Evolutionary conservation across 1,139 yeast species (phyloP).

Genomic region (Pneumocystis canis): DNA sequence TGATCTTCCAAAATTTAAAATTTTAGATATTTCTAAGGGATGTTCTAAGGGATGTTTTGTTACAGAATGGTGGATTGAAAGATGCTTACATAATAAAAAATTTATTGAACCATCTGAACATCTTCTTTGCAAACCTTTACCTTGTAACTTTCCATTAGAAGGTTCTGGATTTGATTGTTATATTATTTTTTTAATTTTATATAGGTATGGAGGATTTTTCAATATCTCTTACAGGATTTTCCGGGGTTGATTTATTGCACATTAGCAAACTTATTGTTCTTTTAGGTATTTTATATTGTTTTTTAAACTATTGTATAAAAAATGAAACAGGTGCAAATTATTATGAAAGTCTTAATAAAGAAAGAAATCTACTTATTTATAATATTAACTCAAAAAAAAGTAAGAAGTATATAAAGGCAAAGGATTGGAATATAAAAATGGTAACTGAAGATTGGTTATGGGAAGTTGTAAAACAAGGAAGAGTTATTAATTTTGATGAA

Average conservation of each 20-base stretch:
- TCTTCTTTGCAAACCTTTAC: not conserved
- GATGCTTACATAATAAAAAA: not conserved
- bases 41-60: not conserved
- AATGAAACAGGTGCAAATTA: not conserved
- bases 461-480: constrained; percentile 1
- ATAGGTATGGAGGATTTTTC: not conserved
- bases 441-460: constrained; percentile 1
- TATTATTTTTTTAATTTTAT: not conserved
- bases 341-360: not conserved
- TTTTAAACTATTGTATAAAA: not conserved
- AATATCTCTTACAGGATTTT: constrained; percentile 1
- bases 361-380: constrained; percentile 1
- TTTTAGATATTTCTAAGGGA: not conserved
- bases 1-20: not conserved
- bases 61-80: constrained; percentile 3
- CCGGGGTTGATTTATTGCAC: not conserved
- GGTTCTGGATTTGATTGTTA: not conserved
- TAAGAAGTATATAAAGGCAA: not conserved
- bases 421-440: constrained; percentile 1
- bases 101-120: constrained; percentile 2
- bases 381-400: not conserved
- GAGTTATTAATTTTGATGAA: not conserved
- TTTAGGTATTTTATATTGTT: not conserved
- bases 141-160: not conserved
- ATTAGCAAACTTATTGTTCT: not conserved